phyloP scores from a whole-genome alignment of 441 rosid genomes.

The Jatropha multifida region DNA sequence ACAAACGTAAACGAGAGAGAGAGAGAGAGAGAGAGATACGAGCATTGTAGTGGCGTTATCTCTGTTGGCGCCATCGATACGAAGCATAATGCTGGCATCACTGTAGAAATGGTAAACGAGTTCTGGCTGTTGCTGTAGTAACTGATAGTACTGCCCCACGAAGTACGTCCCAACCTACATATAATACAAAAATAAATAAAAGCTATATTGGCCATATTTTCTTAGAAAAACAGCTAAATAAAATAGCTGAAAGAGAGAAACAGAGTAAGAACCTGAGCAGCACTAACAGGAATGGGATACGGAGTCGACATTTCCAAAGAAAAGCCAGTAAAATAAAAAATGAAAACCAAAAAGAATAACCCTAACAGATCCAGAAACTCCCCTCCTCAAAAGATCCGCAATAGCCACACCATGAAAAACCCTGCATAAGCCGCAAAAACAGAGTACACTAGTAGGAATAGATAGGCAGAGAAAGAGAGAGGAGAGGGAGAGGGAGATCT shows the following conservation, averaged over 20 bases:
- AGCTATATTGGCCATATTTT: too few species aligned
- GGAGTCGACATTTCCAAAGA: slow-evolving; percentile 47
- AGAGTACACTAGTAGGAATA: background rate
- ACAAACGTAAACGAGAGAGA: background rate
- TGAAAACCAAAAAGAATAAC: slow-evolving; percentile 8
- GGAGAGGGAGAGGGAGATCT: background rate
- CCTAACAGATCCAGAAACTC: slow-evolving; percentile 30
- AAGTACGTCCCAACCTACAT: slow-evolving; percentile 85
- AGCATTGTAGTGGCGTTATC: slow-evolving; percentile 69
- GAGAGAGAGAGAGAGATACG: slow-evolving; percentile 35
- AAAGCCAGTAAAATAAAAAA: slow-evolving; percentile 7
- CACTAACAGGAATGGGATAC: slow-evolving; percentile 55
- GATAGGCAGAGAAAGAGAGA: background rate
- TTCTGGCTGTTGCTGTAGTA: slow-evolving; percentile 74
- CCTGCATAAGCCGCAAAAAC: background rate
- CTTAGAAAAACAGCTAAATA: slow-evolving; percentile 1
- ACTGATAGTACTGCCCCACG: slow-evolving; percentile 82
- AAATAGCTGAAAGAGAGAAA: background rate
- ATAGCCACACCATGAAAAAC: background rate
- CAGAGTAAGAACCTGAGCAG: slow-evolving; percentile 49
- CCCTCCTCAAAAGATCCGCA: slow-evolving; percentile 39
- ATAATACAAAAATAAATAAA: background rate
- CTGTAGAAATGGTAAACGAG: slow-evolving; percentile 77
- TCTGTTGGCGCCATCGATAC: slow-evolving; percentile 56
- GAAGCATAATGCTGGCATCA: slow-evolving; percentile 80